Percentiles rank a stretch among this genome's conserved stretches.
These are phyloP conservation scores for Adansonia grandidieri DNA, from an alignment of 441 rosid species.

Conservation along the genomic window DNA sequence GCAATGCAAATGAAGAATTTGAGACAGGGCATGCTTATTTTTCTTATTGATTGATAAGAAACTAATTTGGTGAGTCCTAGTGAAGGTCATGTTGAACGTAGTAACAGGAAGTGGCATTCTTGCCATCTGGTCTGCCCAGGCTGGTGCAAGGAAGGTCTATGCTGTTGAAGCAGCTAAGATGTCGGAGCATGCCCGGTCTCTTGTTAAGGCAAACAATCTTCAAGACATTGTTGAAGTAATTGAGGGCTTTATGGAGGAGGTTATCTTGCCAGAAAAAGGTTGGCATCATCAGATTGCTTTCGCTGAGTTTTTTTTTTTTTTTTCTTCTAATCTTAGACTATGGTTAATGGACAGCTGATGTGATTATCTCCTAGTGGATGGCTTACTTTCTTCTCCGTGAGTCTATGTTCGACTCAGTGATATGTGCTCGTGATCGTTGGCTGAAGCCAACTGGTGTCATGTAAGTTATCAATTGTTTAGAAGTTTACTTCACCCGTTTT, in stretches of 20 bases:
- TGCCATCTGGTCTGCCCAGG: constrained; percentile 98
- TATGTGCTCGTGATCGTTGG: constrained; percentile 97
- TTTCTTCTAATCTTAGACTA: constrained; percentile 10
- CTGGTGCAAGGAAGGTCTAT: constrained; percentile 94
- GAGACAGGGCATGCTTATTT: neutral
- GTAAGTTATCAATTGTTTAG: constrained; percentile 48
- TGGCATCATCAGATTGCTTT: neutral
- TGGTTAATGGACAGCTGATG: constrained; percentile 73
- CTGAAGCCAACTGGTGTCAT: constrained; percentile 86
- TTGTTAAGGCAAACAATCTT: constrained; percentile 77
- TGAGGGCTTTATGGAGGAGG: constrained; percentile 85
- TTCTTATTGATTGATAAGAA: neutral
- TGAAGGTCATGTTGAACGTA: constrained; percentile 86
- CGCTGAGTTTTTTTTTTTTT: neutral
- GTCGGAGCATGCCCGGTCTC: constrained; percentile 87
- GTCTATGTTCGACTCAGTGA: constrained; percentile 98
- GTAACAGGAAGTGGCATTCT: constrained; percentile 99
- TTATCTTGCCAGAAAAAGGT: constrained; percentile 92
- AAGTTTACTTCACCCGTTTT: neutral
- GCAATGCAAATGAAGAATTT: neutral
- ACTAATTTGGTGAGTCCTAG: constrained; percentile 1
- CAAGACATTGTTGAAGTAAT: constrained; percentile 78
- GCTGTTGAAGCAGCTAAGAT: constrained; percentile 96
- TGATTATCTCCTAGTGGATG: constrained; percentile 99
- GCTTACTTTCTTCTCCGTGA: constrained; percentile 96